Conservation (phyloP, 2,329 filamentous ascomycete species). For the Colletotrichum coccodes region DNA sequence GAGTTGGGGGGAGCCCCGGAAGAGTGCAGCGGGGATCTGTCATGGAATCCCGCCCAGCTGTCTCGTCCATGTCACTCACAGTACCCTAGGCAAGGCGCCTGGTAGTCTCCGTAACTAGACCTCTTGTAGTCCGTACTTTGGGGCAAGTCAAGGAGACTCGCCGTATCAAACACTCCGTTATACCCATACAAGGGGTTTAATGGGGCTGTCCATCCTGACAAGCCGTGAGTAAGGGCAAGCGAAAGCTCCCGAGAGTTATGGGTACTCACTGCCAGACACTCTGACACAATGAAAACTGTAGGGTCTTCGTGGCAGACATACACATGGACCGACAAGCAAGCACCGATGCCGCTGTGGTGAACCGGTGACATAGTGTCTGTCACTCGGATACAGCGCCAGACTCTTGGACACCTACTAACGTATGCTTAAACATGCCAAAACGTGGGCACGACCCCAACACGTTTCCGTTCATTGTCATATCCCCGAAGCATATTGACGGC, state of each 20-base stretch:
- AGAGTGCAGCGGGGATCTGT: constrained; percentile 25
- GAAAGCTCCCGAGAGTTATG: too few relatives aligned
- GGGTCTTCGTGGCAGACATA: not conserved
- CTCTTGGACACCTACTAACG: not conserved
- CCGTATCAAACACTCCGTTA: not conserved
- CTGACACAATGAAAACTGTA: too few relatives aligned
- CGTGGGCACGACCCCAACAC: not conserved
- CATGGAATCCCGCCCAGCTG: constrained; percentile 15
- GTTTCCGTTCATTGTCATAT: not conserved
- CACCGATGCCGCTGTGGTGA: not conserved
- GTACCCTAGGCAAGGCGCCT: not conserved
- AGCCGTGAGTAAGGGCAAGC: not conserved
- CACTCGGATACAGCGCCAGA: not conserved
- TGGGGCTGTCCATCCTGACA: not conserved
- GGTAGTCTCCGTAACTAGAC: not conserved
- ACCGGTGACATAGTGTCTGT: not conserved
- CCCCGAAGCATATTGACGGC: too few relatives aligned
- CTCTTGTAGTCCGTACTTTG: not conserved
- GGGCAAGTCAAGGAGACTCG: not conserved
- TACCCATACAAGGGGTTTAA: not conserved
- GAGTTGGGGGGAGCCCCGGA: constrained; percentile 20
- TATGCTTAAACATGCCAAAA: not conserved
- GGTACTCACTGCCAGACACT: too few relatives aligned
- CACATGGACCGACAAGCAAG: too few relatives aligned
- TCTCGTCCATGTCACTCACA: not conserved